Conservation (phyloP, 2,329 filamentous ascomycete species). For the Aspergillus sp. region DNA sequence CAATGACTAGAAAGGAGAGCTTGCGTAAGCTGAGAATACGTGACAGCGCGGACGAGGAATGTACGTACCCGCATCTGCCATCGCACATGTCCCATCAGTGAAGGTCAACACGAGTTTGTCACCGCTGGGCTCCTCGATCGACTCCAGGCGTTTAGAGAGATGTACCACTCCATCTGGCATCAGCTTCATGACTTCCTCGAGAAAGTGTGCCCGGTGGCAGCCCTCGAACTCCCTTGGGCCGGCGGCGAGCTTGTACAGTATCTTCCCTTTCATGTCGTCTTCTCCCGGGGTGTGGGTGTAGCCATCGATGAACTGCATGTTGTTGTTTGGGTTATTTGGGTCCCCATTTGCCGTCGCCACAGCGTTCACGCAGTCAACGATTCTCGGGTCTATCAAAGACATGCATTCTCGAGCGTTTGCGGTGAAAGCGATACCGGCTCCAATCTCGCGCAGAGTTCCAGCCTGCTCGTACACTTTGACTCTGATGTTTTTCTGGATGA, state of each 20-base stretch:
- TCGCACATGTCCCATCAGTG: conserved; percentile 44
- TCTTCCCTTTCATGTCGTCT: conserved; percentile 9
- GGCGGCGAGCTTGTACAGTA: conserved; percentile 15
- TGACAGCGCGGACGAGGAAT: neutral
- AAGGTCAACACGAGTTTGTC: conserved; percentile 37
- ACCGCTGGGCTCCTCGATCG: conserved; percentile 23
- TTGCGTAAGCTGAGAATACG: conserved; percentile 5
- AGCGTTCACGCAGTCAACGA: conserved; percentile 13
- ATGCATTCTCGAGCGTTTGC: conserved; percentile 22
- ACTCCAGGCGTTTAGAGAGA: conserved; percentile 37
- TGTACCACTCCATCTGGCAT: conserved; percentile 37
- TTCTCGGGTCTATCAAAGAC: conserved; percentile 15
- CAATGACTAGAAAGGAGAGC: conserved; percentile 38
- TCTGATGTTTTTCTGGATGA: conserved; percentile 17
- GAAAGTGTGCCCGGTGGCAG: conserved; percentile 41
- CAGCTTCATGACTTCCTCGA: conserved; percentile 41
- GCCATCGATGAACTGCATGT: conserved; percentile 25
- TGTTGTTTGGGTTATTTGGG: conserved; percentile 12
- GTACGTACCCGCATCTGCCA: conserved; percentile 37
- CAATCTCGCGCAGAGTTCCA: conserved; percentile 17
- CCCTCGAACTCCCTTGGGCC: conserved; percentile 20
- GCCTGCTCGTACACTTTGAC: conserved; percentile 30
- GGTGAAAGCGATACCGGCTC: conserved; percentile 27
- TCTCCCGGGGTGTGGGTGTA: conserved; percentile 20
- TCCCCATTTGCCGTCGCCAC: conserved; percentile 14